Percentiles rank a stretch among this genome's conserved stretches.
Evolutionary conservation across 139 green algal genomes (phyloP).

Genomic region (Haematococcus lacustris): DNA sequence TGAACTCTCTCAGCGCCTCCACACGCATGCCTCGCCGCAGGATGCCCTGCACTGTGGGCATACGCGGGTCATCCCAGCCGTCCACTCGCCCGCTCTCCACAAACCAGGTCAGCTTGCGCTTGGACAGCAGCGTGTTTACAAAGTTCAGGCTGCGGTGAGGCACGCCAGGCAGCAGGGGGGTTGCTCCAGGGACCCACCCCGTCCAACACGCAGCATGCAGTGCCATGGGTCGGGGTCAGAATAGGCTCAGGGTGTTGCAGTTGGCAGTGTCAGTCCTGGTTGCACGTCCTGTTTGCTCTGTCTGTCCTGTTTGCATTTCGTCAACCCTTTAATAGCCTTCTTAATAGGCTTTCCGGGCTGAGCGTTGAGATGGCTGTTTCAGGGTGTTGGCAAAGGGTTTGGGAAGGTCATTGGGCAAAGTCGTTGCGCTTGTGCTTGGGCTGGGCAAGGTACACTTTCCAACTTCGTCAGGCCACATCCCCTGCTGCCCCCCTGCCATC

Average conservation of each 20-base stretch:
- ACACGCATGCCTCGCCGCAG: slow-evolving; percentile 70
- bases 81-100: slow-evolving; percentile 80
- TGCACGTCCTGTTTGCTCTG: background rate
- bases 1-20: slow-evolving; percentile 90
- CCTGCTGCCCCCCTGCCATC: background rate
- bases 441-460: background rate
- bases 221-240: background rate
- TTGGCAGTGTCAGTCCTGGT: background rate
- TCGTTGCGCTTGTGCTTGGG: background rate
- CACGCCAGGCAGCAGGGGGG: background rate
- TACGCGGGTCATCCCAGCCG: slow-evolving; percentile 90
- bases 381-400: background rate
- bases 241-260: too few species aligned
- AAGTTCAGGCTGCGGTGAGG: slow-evolving; percentile 63
- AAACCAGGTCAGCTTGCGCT: slow-evolving; percentile 96
- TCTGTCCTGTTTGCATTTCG: background rate
- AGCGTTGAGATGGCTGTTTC: too few species aligned
- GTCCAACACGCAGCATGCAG: background rate
- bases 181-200: background rate
- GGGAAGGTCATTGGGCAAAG: background rate
- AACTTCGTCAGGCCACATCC: too few species aligned
- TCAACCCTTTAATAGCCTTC: background rate
- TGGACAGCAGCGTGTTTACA: slow-evolving; percentile 82
- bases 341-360: too few species aligned
- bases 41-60: slow-evolving; percentile 95